phyloP scores from a whole-genome alignment of 306 rosid genomes.

The Medicago ruthenica region DNA sequence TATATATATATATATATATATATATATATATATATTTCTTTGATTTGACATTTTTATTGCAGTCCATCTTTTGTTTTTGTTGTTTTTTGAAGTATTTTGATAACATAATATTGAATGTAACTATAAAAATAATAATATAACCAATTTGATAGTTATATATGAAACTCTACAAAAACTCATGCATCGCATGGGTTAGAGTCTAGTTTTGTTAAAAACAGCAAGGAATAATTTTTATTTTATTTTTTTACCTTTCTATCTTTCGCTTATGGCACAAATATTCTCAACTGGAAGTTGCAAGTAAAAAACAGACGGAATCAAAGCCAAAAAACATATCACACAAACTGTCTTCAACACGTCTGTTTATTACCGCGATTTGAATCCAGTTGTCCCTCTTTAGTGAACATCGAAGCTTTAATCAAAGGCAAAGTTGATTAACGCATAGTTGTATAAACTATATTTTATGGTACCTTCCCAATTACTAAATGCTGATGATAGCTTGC shows the following conservation, averaged over 20 bases:
- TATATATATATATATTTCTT: too few species aligned
- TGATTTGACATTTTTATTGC: too few species aligned
- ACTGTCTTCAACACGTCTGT: slow-evolving; percentile 34
- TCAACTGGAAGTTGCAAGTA: slow-evolving; percentile 48
- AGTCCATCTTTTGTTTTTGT: too few species aligned
- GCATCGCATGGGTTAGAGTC: too few species aligned
- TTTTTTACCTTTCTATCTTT: slow-evolving; percentile 33
- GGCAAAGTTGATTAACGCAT: slow-evolving; percentile 1
- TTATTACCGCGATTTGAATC: slow-evolving; percentile 22
- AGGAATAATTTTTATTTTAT: slow-evolving; percentile 41
- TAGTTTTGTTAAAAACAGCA: slow-evolving; percentile 37
- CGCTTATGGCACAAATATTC: slow-evolving; percentile 39
- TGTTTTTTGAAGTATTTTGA: too few species aligned
- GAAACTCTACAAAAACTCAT: too few species aligned
- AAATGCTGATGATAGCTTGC: too few species aligned
- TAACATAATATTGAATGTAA: too few species aligned
- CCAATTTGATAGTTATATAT: too few species aligned
- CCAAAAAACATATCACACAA: slow-evolving; percentile 39
- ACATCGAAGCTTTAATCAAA: slow-evolving; percentile 17
- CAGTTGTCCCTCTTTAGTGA: slow-evolving; percentile 25
- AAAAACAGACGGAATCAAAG: slow-evolving; percentile 53
- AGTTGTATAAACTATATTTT: neutral
- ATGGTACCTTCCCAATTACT: neutral
- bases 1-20: too few species aligned
- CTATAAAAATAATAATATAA: too few species aligned